Conservation (phyloP, 345 rosid genomes). For the Conringia planisiliqua region DNA sequence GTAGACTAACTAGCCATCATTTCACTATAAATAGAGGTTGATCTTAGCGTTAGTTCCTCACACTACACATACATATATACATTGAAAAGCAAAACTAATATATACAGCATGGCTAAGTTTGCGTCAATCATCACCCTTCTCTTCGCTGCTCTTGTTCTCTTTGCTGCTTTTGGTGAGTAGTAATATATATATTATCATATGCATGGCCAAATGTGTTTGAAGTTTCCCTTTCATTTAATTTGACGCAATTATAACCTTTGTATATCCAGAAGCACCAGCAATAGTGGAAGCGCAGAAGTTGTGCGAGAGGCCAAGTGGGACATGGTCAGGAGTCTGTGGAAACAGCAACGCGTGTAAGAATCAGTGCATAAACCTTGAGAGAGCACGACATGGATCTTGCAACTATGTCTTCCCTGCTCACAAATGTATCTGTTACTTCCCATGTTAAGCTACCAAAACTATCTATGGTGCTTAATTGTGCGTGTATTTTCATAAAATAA, state of each 20-base stretch:
- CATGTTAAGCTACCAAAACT: background rate
- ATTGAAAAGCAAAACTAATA: background rate
- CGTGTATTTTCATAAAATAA: background rate
- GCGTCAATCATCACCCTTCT: background rate
- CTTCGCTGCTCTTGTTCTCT: conserved; percentile 10
- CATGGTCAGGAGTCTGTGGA: conserved; percentile 4
- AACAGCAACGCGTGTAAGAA: background rate
- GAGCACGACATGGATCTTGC: conserved; percentile 12
- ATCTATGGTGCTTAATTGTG: background rate
- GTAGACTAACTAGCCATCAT: background rate
- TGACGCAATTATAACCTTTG: background rate
- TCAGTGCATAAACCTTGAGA: background rate
- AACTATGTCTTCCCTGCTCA: background rate
- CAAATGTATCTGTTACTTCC: background rate
- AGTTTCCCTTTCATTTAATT: background rate
- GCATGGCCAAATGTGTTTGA: background rate
- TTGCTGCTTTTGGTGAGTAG: conserved; percentile 15
- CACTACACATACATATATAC: background rate
- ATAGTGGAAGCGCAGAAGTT: background rate
- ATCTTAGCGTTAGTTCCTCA: background rate
- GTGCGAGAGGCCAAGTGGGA: conserved; percentile 1
- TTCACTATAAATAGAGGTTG: background rate
- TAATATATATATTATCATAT: background rate
- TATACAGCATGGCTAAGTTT: conserved; percentile 1
- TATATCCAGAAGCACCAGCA: conserved; percentile 1